Evolutionary conservation across 352 stramenopile genomes (phyloP).

Genomic region (Pythium dissotocum): DNA sequence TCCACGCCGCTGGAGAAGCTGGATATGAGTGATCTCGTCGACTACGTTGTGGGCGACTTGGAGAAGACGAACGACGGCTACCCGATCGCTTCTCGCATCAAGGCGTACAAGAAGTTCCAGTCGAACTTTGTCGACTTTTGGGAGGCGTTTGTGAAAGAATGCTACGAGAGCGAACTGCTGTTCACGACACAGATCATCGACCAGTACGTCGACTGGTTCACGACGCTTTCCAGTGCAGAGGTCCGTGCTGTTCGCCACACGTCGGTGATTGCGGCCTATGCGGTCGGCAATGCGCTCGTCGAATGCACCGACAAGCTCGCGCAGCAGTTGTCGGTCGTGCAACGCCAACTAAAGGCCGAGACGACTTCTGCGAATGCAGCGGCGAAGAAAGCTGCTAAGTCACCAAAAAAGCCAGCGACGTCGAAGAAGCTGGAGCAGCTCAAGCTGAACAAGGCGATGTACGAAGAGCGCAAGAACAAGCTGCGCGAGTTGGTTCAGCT

Average conservation of each 20-base stretch:
- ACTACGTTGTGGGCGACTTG: conserved; percentile 68
- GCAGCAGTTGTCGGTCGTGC: conserved; percentile 67
- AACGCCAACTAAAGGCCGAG: conserved; percentile 71
- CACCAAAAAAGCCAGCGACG: conserved; percentile 15
- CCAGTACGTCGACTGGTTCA: conserved; percentile 82
- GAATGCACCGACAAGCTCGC: conserved; percentile 47
- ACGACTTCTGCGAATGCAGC: conserved; percentile 20
- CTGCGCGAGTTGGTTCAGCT: conserved; percentile 61
- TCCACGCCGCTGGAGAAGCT: conserved; percentile 61
- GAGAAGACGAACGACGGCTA: conserved; percentile 63
- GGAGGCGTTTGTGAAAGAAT: conserved; percentile 75
- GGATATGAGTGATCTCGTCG: conserved; percentile 70
- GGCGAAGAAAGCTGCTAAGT: conserved; percentile 23
- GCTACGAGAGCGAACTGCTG: conserved; percentile 78
- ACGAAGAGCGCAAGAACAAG: conserved; percentile 57
- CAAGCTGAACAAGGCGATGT: conserved; percentile 68
- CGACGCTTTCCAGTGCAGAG: conserved; percentile 80
- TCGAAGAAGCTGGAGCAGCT: conserved; percentile 63
- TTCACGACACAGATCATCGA: conserved; percentile 66
- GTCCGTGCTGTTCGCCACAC: conserved; percentile 83
- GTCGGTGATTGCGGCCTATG: conserved; percentile 65
- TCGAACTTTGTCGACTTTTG: conserved; percentile 75
- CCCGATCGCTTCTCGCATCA: conserved; percentile 59
- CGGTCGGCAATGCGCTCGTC: conserved; percentile 67
- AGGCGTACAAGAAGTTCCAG: conserved; percentile 65